Conservation (phyloP, 768 basidiomycete species). For the Hemileccinum rubropunctum region DNA sequence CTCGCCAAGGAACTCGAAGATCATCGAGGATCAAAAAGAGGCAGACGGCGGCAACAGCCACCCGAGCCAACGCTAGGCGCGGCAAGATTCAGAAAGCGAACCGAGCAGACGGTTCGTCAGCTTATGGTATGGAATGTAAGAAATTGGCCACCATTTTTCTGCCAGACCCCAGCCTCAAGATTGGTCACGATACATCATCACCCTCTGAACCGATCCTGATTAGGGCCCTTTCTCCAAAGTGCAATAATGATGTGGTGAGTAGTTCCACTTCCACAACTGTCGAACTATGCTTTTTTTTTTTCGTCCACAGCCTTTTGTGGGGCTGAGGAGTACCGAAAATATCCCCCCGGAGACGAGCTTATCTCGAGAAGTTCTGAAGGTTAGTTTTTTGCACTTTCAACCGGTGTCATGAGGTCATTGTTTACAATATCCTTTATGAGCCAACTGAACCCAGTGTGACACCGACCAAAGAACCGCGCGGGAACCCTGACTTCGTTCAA, state of each 20-base stretch:
- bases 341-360: background rate
- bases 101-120: background rate
- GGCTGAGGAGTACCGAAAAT: background rate
- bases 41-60: background rate
- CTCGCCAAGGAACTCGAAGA: conserved; percentile 11
- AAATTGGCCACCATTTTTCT: background rate
- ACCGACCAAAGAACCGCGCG: conserved; percentile 32
- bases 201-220: background rate
- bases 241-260: conserved; percentile 9
- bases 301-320: conserved; percentile 2
- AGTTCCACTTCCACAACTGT: background rate
- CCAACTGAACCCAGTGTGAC: conserved; percentile 10
- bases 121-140: background rate
- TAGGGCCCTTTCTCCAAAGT: background rate
- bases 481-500: conserved; percentile 19
- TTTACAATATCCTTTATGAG: conserved; percentile 7
- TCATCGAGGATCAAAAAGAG: conserved; percentile 18
- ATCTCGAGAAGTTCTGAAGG: conserved; percentile 8
- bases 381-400: conserved; percentile 7
- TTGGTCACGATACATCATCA: background rate
- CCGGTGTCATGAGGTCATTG: background rate
- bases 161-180: background rate
- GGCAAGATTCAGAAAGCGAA: conserved; percentile 12
- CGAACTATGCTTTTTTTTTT: background rate
- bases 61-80: conserved; percentile 28